Evolutionary conservation across 2,329 filamentous ascomycete genomes (phyloP).

Genomic region (Fusarium miscanthi): DNA sequence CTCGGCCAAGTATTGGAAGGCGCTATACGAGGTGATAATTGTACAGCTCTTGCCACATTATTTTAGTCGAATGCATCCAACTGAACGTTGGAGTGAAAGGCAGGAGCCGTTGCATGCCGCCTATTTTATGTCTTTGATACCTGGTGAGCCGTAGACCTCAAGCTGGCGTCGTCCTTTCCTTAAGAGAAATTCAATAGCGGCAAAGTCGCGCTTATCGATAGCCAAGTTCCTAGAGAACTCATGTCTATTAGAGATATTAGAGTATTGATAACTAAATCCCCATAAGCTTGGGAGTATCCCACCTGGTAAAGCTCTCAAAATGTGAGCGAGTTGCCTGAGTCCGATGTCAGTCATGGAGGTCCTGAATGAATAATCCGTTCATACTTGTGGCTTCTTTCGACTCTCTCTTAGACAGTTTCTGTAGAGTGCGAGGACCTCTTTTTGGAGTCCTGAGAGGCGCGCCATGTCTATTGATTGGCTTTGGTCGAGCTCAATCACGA

Average conservation of each 20-base stretch:
- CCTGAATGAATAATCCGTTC: background rate
- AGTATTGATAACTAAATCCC: background rate
- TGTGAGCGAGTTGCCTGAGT: conserved; percentile 63
- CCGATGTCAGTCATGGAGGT: conserved; percentile 25
- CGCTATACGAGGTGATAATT: background rate
- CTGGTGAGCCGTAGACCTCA: conserved; percentile 81
- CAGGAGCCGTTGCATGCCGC: background rate
- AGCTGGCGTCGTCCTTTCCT: conserved; percentile 85
- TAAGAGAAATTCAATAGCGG: conserved; percentile 84
- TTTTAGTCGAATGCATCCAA: background rate
- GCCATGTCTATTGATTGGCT: conserved; percentile 30
- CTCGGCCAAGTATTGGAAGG: conserved; percentile 7
- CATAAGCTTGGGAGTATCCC: conserved; percentile 36
- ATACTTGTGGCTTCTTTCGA: conserved; percentile 80
- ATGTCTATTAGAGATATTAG: conserved; percentile 56
- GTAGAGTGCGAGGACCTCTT: conserved; percentile 87
- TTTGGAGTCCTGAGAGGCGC: conserved; percentile 84
- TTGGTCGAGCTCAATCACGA: background rate
- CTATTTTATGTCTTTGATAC: conserved; percentile 77
- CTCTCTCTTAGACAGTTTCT: conserved; percentile 85
- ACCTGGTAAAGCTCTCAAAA: conserved; percentile 74
- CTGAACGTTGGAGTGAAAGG: background rate
- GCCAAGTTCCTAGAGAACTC: conserved; percentile 80
- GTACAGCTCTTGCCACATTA: conserved; percentile 1
- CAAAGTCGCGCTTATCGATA: conserved; percentile 86